Conservation (phyloP, 2,329 filamentous ascomycete genomes). For the Cordyceps militaris region DNA sequence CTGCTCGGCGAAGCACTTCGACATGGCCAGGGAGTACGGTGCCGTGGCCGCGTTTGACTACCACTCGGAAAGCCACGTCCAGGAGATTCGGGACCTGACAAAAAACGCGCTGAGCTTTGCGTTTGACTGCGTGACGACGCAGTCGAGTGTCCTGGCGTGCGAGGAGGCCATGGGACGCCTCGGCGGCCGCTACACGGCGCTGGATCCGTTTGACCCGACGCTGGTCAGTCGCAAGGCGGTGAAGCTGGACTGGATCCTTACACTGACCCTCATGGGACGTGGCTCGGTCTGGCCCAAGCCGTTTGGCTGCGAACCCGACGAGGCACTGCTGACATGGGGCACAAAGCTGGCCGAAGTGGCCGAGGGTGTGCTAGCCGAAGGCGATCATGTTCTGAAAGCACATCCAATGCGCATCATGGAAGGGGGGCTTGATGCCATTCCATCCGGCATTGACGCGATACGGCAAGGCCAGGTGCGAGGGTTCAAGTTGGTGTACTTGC, state of each 20-base stretch:
- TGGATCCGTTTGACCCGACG: conserved; percentile 25
- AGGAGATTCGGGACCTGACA: conserved; percentile 30
- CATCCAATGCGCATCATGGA: conserved; percentile 13
- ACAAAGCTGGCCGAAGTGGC: neutral
- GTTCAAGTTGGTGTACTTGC: conserved; percentile 34
- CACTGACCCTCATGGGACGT: conserved; percentile 20
- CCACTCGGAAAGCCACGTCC: conserved; percentile 12
- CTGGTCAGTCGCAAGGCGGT: conserved; percentile 14
- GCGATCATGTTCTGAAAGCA: conserved; percentile 7
- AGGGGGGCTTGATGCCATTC: conserved; percentile 26
- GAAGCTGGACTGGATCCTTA: conserved; percentile 22
- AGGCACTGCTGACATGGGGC: neutral
- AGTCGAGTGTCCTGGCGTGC: conserved; percentile 26
- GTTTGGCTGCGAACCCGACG: conserved; percentile 14
- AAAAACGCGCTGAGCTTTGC: conserved; percentile 27
- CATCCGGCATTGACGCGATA: conserved; percentile 25
- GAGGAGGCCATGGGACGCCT: conserved; percentile 29
- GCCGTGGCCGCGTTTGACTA: conserved; percentile 35
- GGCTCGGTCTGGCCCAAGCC: conserved; percentile 17
- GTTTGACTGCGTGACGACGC: conserved; percentile 31
- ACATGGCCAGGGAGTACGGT: conserved; percentile 29
- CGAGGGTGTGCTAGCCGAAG: neutral
- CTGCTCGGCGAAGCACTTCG: conserved; percentile 23
- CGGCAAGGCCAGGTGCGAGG: conserved; percentile 28
- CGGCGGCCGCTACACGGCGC: conserved; percentile 28